A percentile compares a stretch with the other conserved stretches of the same genome.
phyloP scores from a whole-genome alignment of 352 stramenopile genomes.

The Phytophthora capsici region DNA sequence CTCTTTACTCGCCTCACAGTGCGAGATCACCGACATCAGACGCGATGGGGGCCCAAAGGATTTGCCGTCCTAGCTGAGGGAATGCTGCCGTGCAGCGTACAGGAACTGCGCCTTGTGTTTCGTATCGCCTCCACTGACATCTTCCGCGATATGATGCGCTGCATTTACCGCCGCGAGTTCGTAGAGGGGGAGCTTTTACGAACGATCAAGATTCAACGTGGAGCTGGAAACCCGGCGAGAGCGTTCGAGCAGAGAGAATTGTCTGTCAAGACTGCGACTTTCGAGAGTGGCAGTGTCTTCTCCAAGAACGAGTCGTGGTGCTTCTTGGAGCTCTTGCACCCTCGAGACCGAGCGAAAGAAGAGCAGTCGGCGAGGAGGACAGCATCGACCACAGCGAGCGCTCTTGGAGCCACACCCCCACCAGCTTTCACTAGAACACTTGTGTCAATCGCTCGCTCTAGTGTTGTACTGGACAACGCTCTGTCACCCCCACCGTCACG shows the following conservation, averaged over 20 bases:
- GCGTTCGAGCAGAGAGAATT: slow-evolving; percentile 36
- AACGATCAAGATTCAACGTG: slow-evolving; percentile 30
- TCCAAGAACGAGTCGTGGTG: slow-evolving; percentile 50
- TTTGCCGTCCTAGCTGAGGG: slow-evolving; percentile 46
- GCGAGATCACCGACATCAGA: slow-evolving; percentile 32
- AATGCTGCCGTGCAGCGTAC: slow-evolving; percentile 39
- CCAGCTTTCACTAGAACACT: slow-evolving; percentile 46
- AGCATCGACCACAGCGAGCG: slow-evolving; percentile 28
- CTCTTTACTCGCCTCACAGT: slow-evolving; percentile 35
- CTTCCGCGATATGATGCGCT: slow-evolving; percentile 45
- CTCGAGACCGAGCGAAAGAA: slow-evolving; percentile 32
- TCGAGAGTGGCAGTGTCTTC: slow-evolving; percentile 45
- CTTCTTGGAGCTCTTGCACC: slow-evolving; percentile 48
- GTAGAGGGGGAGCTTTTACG: slow-evolving; percentile 46
- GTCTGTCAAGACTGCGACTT: slow-evolving; percentile 44
- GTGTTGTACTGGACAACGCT: slow-evolving; percentile 22
- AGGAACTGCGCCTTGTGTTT: slow-evolving; percentile 52
- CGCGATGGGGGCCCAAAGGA: slow-evolving; percentile 38
- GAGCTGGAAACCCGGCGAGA: slow-evolving; percentile 13
- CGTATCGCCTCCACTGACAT: slow-evolving; percentile 28
- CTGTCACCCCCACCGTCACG: neutral
- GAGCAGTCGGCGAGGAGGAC: slow-evolving; percentile 26
- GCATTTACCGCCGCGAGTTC: slow-evolving; percentile 43
- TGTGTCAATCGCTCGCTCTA: slow-evolving; percentile 27
- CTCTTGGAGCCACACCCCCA: neutral